These are phyloP conservation scores for Caryopteris hybrid DNA, from an alignment of 305 asterid genomes.

Conservation along the genomic window DNA sequence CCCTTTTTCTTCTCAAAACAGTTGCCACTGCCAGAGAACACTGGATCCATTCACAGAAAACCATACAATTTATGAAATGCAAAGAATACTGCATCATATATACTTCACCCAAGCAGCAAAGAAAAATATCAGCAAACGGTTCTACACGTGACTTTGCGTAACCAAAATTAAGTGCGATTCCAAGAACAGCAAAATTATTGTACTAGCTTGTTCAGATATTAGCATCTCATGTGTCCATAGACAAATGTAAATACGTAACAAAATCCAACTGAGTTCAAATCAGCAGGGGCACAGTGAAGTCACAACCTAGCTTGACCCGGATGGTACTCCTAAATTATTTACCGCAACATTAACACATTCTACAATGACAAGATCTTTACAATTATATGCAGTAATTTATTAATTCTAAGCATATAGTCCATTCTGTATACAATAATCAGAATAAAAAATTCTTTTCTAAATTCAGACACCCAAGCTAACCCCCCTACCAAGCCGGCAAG, in stretches of 20 bases:
- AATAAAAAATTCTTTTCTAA: background rate
- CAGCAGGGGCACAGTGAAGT: background rate
- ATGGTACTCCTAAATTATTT: background rate
- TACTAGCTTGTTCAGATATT: background rate
- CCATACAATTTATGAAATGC: background rate
- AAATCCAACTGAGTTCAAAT: background rate
- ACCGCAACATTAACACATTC: background rate
- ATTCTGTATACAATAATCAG: background rate
- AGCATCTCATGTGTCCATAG: background rate
- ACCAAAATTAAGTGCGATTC: background rate
- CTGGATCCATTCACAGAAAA: background rate
- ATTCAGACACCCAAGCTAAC: background rate
- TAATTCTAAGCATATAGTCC: background rate
- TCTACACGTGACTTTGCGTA: background rate
- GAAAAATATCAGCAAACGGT: background rate
- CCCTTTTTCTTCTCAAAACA: background rate
- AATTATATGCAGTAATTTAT: background rate
- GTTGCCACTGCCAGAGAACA: background rate
- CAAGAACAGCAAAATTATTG: background rate
- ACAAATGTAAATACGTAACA: background rate
- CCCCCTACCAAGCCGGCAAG: background rate
- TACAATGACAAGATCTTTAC: background rate
- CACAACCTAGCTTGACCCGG: background rate
- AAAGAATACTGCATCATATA: background rate
- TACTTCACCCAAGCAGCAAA: background rate